A percentile compares a stretch with the other conserved stretches of the same genome.
These are phyloP conservation scores for Phytophthora boehmeriae DNA, from an alignment of 352 stramenopile species.

Conservation along the genomic window DNA sequence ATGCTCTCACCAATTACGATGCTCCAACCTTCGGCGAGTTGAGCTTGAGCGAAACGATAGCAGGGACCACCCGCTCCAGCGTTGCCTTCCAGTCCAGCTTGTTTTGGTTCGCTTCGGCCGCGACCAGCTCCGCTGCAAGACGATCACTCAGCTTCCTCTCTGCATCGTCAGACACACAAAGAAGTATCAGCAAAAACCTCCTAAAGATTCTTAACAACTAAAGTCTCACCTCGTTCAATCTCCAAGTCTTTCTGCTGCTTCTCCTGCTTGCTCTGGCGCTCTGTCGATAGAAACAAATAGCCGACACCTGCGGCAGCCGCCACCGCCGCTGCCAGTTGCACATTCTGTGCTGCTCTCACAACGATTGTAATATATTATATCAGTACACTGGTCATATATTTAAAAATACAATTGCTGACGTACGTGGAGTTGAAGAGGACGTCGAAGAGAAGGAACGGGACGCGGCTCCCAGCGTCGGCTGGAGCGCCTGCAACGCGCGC, in stretches of 20 bases:
- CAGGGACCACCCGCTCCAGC: slow-evolving; percentile 83
- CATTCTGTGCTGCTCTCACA: slow-evolving; percentile 20
- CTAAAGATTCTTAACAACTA: too few species aligned
- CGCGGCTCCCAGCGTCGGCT: slow-evolving; percentile 4
- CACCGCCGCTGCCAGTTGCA: slow-evolving; percentile 31
- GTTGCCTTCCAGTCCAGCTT: slow-evolving; percentile 84
- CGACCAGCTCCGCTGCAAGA: slow-evolving; percentile 67
- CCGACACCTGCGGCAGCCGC: slow-evolving; percentile 42
- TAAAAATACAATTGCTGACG: slow-evolving; percentile 3
- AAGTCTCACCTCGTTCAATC: slow-evolving; percentile 64
- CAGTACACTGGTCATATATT: neutral
- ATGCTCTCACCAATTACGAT: neutral
- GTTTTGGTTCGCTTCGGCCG: slow-evolving; percentile 70
- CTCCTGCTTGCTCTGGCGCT: slow-evolving; percentile 48
- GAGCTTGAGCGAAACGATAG: slow-evolving; percentile 89
- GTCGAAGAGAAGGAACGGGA: slow-evolving; percentile 24
- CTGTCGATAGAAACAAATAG: slow-evolving; percentile 58
- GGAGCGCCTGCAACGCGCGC: slow-evolving; percentile 1
- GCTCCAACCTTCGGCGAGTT: slow-evolving; percentile 80
- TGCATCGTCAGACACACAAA: slow-evolving; percentile 11
- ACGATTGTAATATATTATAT: too few species aligned
- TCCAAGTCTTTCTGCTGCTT: slow-evolving; percentile 71
- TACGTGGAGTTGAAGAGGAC: slow-evolving; percentile 27
- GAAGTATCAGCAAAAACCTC: too few species aligned
- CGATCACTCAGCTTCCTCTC: slow-evolving; percentile 71